A percentile compares a stretch with the other conserved stretches of the same genome.
phyloP scores from a whole-genome alignment of 2,329 filamentous ascomycete genomes.

The Fusarium sp. region DNA sequence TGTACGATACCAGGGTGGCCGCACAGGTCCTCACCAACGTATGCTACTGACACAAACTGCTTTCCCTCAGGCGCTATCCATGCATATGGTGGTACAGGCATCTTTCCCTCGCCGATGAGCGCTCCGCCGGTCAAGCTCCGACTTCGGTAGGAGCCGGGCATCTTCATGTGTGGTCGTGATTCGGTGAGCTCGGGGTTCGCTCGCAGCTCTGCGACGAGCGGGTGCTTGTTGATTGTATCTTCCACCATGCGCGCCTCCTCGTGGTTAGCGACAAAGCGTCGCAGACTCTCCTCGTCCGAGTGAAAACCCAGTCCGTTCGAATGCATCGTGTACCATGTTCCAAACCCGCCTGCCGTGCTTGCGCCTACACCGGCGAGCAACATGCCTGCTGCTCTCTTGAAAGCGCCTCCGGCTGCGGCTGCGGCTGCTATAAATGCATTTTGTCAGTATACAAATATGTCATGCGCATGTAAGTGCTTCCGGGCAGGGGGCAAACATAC shows the following conservation, averaged over 20 bases:
- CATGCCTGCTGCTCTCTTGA: constrained; percentile 46
- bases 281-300: constrained; percentile 79
- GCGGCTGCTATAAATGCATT: constrained; percentile 18
- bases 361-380: constrained; percentile 52
- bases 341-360: constrained; percentile 52
- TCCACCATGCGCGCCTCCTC: constrained; percentile 74
- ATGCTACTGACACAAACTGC: constrained; percentile 79
- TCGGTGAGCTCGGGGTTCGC: constrained; percentile 77
- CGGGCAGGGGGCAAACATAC: constrained; percentile 36
- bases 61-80: constrained; percentile 82
- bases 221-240: constrained; percentile 80
- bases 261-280: constrained; percentile 72
- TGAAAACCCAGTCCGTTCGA: constrained; percentile 57
- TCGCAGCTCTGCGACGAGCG: constrained; percentile 79
- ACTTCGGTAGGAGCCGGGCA: constrained; percentile 77
- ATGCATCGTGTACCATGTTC: constrained; percentile 56
- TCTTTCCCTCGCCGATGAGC: constrained; percentile 79
- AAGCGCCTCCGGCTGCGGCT: constrained; percentile 37
- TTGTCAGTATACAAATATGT: constrained; percentile 27
- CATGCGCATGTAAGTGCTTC: constrained; percentile 20
- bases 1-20: constrained; percentile 94
- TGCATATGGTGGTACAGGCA: constrained; percentile 84
- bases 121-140: constrained; percentile 88
- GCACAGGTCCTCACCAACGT: constrained; percentile 84
- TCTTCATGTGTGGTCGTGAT: constrained; percentile 88